Evolutionary conservation across 108 stramenopile genomes (phyloP).

Genomic region (Skeletonema marinoi): DNA sequence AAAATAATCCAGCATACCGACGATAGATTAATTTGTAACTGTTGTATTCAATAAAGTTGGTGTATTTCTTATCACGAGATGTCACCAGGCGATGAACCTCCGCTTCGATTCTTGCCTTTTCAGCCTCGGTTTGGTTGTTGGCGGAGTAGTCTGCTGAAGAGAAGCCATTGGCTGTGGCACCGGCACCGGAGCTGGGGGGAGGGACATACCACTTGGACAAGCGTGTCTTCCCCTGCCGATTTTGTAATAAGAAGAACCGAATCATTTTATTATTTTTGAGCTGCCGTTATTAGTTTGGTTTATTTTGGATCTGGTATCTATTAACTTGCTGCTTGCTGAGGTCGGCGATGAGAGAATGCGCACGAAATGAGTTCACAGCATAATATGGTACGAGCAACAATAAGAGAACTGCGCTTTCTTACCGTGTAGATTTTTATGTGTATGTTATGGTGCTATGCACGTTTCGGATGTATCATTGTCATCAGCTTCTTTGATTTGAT

Average conservation of each 20-base stretch:
- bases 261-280: conserved; percentile 82
- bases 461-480: too few species aligned
- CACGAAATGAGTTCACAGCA: too few species aligned
- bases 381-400: too few species aligned
- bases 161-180: conserved; percentile 25
- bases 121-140: conserved; percentile 75
- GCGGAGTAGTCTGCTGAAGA: conserved; percentile 29
- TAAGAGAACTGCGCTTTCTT: too few species aligned
- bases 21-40: conserved; percentile 99
- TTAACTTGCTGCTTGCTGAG: background rate
- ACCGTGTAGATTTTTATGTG: too few species aligned
- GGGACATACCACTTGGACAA: conserved; percentile 98
- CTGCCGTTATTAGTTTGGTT: background rate
- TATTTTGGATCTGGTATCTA: background rate
- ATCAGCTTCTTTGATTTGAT: too few species aligned
- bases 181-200: conserved; percentile 57
- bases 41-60: conserved; percentile 99
- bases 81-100: conserved; percentile 97
- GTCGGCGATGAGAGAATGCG: background rate
- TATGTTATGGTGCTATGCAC: too few species aligned
- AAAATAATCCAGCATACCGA: conserved; percentile 98
- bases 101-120: conserved; percentile 94
- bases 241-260: conserved; percentile 99
- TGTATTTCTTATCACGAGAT: conserved; percentile 96
- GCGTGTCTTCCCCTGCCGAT: conserved; percentile 98